phyloP scores from a whole-genome alignment of 1,139 yeast species.

The Debaryomyces fabryi region DNA sequence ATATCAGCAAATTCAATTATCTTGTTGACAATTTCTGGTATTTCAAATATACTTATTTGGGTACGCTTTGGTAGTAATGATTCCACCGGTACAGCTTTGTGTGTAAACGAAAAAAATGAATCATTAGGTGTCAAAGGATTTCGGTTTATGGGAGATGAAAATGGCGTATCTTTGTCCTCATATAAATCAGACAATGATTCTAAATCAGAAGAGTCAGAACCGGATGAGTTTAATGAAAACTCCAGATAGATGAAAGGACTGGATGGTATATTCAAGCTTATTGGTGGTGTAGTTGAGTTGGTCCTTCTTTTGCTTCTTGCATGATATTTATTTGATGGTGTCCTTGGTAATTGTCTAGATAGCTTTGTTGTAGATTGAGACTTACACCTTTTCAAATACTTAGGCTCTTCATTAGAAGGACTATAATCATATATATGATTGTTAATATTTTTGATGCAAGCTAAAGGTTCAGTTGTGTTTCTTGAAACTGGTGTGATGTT shows the following conservation, averaged over 20 bases:
- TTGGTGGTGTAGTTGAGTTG: not conserved
- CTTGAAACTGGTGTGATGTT: constrained; percentile 15
- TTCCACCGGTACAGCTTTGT: not conserved
- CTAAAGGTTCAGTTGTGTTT: constrained; percentile 30
- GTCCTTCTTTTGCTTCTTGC: constrained; percentile 16
- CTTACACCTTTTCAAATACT: constrained; percentile 9
- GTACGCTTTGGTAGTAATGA: not conserved
- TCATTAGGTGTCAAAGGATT: constrained; percentile 1
- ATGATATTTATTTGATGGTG: constrained; percentile 14
- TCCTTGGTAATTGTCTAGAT: constrained; percentile 9
- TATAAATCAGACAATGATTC: constrained; percentile 43
- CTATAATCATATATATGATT: constrained; percentile 26
- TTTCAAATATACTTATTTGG: constrained; percentile 56
- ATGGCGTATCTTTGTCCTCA: constrained; percentile 37
- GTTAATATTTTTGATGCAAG: constrained; percentile 21
- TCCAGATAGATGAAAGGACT: constrained; percentile 15
- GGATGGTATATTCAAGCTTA: constrained; percentile 3
- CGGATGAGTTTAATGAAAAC: constrained; percentile 21
- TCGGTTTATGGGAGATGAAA: constrained; percentile 24
- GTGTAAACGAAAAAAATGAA: not conserved
- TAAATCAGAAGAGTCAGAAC: constrained; percentile 28
- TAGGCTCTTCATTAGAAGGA: not conserved
- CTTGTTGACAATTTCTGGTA: constrained; percentile 73
- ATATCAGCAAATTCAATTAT: constrained; percentile 64
- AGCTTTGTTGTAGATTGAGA: constrained; percentile 8